Percentiles rank a stretch among this genome's conserved stretches.
phyloP scores from a whole-genome alignment of 2,329 filamentous ascomycete species.

The Aspergillus luchuensis region DNA sequence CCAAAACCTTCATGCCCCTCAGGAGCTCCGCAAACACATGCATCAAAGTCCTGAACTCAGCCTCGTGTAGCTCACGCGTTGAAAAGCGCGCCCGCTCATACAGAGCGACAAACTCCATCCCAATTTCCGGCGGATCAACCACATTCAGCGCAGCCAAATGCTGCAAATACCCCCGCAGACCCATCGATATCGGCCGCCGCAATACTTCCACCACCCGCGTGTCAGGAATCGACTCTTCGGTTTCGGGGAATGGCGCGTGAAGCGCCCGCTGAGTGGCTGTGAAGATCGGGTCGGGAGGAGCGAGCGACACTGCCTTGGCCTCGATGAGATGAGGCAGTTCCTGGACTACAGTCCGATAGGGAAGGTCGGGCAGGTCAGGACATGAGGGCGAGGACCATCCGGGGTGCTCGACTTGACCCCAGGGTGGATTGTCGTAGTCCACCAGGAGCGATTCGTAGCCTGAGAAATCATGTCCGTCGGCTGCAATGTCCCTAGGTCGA shows the following conservation, averaged over 20 bases:
- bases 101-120: conserved; percentile 64
- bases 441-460: conserved; percentile 36
- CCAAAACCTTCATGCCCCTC: conserved; percentile 69
- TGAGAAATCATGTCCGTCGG: conserved; percentile 35
- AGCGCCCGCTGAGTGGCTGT: conserved; percentile 40
- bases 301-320: conserved; percentile 86
- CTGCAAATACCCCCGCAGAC: conserved; percentile 74
- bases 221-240: conserved; percentile 56
- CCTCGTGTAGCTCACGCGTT: conserved; percentile 65
- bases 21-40: conserved; percentile 79
- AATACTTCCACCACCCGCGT: conserved; percentile 70
- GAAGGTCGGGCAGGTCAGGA: conserved; percentile 73
- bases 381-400: conserved; percentile 85
- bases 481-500: conserved; percentile 63
- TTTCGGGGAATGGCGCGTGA: conserved; percentile 33
- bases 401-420: conserved; percentile 81
- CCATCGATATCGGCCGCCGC: conserved; percentile 69
- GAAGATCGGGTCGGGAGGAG: conserved; percentile 58
- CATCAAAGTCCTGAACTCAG: conserved; percentile 78
- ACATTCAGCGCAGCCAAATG: conserved; percentile 71
- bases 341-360: conserved; percentile 76
- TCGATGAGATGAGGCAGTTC: conserved; percentile 90
- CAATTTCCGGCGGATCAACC: conserved; percentile 53
- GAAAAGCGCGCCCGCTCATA: conserved; percentile 91
- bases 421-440: conserved; percentile 57